Conservation (phyloP, 1,139 yeast species). For the Blastobotrys raffinosifermentans region DNA sequence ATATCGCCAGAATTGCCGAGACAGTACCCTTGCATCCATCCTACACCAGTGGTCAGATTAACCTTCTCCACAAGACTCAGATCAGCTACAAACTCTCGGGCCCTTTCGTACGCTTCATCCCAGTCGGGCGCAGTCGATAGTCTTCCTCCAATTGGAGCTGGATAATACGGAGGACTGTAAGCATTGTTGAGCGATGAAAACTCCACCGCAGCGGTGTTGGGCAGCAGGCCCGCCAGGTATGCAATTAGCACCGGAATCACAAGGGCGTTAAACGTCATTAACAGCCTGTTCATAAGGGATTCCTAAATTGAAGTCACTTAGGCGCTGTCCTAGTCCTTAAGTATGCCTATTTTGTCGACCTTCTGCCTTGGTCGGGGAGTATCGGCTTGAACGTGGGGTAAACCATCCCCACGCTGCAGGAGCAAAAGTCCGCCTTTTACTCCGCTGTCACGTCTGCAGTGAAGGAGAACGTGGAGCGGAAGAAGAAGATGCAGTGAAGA, state of each 20-base stretch:
- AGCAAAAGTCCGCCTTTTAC: too few species aligned
- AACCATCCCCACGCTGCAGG: too few species aligned
- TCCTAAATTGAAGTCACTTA: too few species aligned
- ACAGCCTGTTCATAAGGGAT: too few species aligned
- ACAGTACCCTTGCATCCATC: slow-evolving; percentile 63
- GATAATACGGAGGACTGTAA: slow-evolving; percentile 20
- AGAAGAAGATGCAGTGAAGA: too few species aligned
- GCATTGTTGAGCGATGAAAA: slow-evolving; percentile 6
- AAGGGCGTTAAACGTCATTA: not conserved
- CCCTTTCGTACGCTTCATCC: slow-evolving; percentile 52
- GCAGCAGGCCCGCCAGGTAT: not conserved
- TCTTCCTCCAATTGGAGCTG: slow-evolving; percentile 22
- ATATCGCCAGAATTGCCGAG: slow-evolving; percentile 58
- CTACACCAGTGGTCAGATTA: slow-evolving; percentile 60
- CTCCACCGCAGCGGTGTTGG: not conserved
- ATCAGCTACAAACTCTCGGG: slow-evolving; percentile 47
- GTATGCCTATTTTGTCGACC: too few species aligned
- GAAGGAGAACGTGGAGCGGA: too few species aligned
- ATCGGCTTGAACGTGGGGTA: too few species aligned
- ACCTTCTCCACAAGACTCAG: slow-evolving; percentile 57
- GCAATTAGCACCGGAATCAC: not conserved
- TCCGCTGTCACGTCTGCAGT: too few species aligned
- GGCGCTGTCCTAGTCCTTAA: too few species aligned
- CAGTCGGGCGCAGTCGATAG: slow-evolving; percentile 36
- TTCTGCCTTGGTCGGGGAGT: too few species aligned